phyloP scores from a whole-genome alignment of 306 rosid genomes.

The Vigna hirtella region DNA sequence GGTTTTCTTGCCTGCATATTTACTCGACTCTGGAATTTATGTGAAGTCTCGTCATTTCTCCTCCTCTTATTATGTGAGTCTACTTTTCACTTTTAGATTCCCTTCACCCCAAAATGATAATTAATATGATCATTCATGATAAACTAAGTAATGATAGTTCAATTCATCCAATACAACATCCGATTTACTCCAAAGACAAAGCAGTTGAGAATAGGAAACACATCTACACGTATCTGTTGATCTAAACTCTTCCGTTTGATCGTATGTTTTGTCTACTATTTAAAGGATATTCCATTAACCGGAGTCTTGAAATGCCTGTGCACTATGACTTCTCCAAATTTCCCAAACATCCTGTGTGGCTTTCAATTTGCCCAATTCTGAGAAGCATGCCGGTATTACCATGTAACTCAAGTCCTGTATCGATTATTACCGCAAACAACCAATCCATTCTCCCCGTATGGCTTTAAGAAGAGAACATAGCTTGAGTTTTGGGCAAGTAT shows the following conservation, averaged over 20 bases:
- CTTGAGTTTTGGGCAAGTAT: background rate
- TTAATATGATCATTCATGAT: slow-evolving; percentile 11
- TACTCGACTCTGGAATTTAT: background rate
- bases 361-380: background rate
- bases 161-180: slow-evolving; percentile 5
- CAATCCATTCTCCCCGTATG: background rate
- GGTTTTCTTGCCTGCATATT: slow-evolving; percentile 3
- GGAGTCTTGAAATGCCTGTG: slow-evolving; percentile 21
- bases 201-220: background rate
- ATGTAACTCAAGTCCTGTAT: background rate
- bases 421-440: background rate
- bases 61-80: background rate
- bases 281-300: background rate
- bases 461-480: slow-evolving; percentile 14
- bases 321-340: background rate
- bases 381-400: background rate
- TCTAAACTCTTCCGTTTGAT: background rate
- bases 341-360: slow-evolving; percentile 1
- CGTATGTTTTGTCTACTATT: background rate
- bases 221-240: background rate
- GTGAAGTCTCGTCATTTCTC: background rate
- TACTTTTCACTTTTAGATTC: slow-evolving; percentile 3
- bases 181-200: slow-evolving; percentile 21
- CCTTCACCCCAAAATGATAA: background rate
- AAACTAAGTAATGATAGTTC: background rate